A percentile compares a stretch with the other conserved stretches of the same genome.
Conservation (phyloP, 1,284 basidiomycete genomes). For the Gastroboletus turbinatus region DNA sequence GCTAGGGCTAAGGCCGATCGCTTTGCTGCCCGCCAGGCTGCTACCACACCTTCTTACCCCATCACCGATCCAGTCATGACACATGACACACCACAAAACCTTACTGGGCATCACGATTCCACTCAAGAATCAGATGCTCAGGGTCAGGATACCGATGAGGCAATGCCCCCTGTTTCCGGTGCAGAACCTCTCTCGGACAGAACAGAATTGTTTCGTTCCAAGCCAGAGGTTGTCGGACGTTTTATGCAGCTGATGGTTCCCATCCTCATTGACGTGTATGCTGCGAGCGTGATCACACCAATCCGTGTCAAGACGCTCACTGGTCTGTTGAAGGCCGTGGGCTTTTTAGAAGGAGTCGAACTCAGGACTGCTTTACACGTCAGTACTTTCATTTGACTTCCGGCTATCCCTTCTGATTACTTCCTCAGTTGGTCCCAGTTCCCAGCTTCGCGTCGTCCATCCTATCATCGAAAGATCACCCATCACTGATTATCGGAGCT, state of each 20-base stretch:
- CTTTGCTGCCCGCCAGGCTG: slow-evolving; percentile 59
- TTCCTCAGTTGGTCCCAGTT: slow-evolving; percentile 76
- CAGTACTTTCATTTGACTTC: slow-evolving; percentile 16
- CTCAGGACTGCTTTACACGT: slow-evolving; percentile 78
- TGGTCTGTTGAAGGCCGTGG: slow-evolving; percentile 84
- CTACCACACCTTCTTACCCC: slow-evolving; percentile 28
- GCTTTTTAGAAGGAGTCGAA: slow-evolving; percentile 78
- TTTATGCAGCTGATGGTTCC: slow-evolving; percentile 89
- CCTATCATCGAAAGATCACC: slow-evolving; percentile 87
- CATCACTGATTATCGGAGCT: slow-evolving; percentile 80
- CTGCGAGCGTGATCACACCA: slow-evolving; percentile 85
- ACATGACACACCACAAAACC: slow-evolving; percentile 19
- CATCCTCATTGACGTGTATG: slow-evolving; percentile 92
- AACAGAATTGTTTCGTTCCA: slow-evolving; percentile 71
- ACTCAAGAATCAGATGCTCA: slow-evolving; percentile 34
- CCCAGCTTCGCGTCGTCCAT: slow-evolving; percentile 92
- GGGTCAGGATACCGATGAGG: slow-evolving; percentile 39
- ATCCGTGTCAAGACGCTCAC: slow-evolving; percentile 86
- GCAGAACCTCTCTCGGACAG: slow-evolving; percentile 51
- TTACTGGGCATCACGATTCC: slow-evolving; percentile 26
- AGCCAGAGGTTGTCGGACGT: slow-evolving; percentile 71
- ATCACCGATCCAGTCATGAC: slow-evolving; percentile 28
- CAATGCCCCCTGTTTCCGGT: slow-evolving; percentile 16
- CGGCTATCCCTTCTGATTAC: slow-evolving; percentile 7
- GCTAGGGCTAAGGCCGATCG: slow-evolving; percentile 77